Evolutionary conservation across 2,329 filamentous ascomycete species (phyloP).

Genomic region (Fusarium sp.): DNA sequence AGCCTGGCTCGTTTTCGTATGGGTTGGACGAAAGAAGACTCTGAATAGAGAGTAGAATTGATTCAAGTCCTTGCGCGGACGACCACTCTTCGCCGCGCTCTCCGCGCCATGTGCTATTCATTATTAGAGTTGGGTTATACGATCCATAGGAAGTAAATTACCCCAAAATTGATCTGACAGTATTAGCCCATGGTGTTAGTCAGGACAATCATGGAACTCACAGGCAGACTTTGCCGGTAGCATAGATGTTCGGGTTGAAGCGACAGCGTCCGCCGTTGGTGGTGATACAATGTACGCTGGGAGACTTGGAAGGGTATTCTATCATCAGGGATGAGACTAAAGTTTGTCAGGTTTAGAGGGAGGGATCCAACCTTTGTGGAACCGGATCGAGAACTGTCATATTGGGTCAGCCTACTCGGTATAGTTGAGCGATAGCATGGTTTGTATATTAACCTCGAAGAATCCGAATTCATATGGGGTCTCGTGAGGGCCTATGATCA

Average conservation of each 20-base stretch:
- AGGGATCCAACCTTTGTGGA: constrained; percentile 72
- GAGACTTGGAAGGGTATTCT: constrained; percentile 84
- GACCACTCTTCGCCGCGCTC: constrained; percentile 95
- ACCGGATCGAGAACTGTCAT: constrained; percentile 77
- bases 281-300: constrained; percentile 74
- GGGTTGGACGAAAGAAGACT: constrained; percentile 94
- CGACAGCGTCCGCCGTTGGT: constrained; percentile 89
- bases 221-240: constrained; percentile 91
- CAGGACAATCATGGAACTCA: constrained; percentile 59
- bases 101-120: constrained; percentile 89
- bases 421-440: not conserved
- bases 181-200: constrained; percentile 29
- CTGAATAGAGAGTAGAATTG: constrained; percentile 93
- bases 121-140: constrained; percentile 23
- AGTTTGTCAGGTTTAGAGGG: constrained; percentile 12
- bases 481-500: constrained; percentile 92
- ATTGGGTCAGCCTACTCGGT: constrained; percentile 7
- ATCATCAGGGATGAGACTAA: constrained; percentile 23
- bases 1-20: constrained; percentile 96
- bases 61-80: constrained; percentile 93
- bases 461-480: constrained; percentile 98
- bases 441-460: constrained; percentile 76
- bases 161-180: constrained; percentile 85
- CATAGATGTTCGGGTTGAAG: constrained; percentile 98
- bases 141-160: constrained; percentile 54